phyloP scores from a whole-genome alignment of 768 basidiomycete genomes.

The Mycena metata region DNA sequence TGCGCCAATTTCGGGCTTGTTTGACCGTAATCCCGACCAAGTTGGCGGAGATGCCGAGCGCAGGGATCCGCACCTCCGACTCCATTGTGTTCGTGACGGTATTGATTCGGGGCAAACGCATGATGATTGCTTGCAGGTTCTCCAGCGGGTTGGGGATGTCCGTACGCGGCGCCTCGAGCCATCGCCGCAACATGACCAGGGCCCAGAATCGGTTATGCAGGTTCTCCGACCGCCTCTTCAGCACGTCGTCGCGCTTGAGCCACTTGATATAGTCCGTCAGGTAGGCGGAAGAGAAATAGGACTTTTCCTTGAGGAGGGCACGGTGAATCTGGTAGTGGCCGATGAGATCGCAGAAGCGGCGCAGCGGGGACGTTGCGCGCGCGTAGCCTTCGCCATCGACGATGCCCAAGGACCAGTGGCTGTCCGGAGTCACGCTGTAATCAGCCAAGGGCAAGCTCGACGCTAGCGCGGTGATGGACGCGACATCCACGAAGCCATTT shows the following conservation, averaged over 20 bases:
- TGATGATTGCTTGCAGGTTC: conserved; percentile 41
- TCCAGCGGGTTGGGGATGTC: conserved; percentile 43
- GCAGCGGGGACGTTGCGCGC: conserved; percentile 87
- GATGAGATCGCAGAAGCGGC: conserved; percentile 86
- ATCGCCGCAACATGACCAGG: conserved; percentile 54
- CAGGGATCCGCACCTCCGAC: conserved; percentile 39
- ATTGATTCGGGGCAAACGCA: conserved; percentile 28
- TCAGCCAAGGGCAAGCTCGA: conserved; percentile 50
- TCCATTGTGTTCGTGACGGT: conserved; percentile 25
- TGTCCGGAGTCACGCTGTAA: conserved; percentile 67
- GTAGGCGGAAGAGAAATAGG: conserved; percentile 62
- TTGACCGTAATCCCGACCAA: conserved; percentile 17
- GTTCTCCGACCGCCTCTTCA: conserved; percentile 46
- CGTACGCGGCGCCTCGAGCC: conserved; percentile 47
- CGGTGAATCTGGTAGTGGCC: conserved; percentile 96
- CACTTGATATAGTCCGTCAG: conserved; percentile 59
- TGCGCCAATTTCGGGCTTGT: conserved; percentile 4
- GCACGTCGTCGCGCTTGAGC: conserved; percentile 53
- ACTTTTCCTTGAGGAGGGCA: conserved; percentile 64
- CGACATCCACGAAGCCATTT: conserved; percentile 57
- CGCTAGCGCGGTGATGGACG: conserved; percentile 50
- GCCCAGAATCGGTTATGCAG: conserved; percentile 53
- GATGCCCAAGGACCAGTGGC: conserved; percentile 81
- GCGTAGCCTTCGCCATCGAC: conserved; percentile 83
- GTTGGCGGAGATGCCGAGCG: conserved; percentile 41